Conservation (phyloP, 805 yeast species). For the Hanseniaspora occidentalis region DNA sequence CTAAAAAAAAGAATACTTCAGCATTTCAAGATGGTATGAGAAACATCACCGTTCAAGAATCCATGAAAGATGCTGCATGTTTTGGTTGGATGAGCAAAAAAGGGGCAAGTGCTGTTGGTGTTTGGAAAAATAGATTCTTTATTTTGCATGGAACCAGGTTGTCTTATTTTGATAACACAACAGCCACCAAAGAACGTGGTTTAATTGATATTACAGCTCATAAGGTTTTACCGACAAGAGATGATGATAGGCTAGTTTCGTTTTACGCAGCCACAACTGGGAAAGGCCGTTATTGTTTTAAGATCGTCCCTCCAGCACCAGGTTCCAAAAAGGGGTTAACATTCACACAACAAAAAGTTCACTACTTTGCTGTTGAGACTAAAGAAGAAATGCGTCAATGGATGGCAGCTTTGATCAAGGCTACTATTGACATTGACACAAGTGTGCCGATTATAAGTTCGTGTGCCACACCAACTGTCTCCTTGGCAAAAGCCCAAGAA, state of each 20-base stretch:
- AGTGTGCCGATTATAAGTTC: constrained; percentile 83
- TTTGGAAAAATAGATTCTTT: constrained; percentile 81
- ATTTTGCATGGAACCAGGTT: constrained; percentile 86
- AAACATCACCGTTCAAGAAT: constrained; percentile 58
- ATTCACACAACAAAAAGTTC: constrained; percentile 91
- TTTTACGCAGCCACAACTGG: constrained; percentile 89
- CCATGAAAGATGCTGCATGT: constrained; percentile 60
- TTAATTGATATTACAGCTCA: constrained; percentile 93
- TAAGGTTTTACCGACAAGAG: constrained; percentile 70
- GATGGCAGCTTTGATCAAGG: constrained; percentile 90
- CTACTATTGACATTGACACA: constrained; percentile 93
- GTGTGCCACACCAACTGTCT: constrained; percentile 90
- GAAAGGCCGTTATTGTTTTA: constrained; percentile 86
- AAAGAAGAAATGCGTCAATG: constrained; percentile 86
- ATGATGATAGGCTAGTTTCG: constrained; percentile 76
- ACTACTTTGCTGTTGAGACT: constrained; percentile 89
- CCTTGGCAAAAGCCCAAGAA: constrained; percentile 77
- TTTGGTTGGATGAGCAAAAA: constrained; percentile 96
- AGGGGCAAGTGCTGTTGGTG: constrained; percentile 72
- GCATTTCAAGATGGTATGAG: constrained; percentile 86
- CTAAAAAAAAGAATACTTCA: constrained; percentile 50
- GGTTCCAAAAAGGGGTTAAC: constrained; percentile 92
- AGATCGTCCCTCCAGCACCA: constrained; percentile 92
- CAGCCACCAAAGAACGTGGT: constrained; percentile 80
- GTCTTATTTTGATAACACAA: constrained; percentile 69